Base-by-base conservation (phyloP, 441 rosid species). In the Populus tomentosa region DNA sequence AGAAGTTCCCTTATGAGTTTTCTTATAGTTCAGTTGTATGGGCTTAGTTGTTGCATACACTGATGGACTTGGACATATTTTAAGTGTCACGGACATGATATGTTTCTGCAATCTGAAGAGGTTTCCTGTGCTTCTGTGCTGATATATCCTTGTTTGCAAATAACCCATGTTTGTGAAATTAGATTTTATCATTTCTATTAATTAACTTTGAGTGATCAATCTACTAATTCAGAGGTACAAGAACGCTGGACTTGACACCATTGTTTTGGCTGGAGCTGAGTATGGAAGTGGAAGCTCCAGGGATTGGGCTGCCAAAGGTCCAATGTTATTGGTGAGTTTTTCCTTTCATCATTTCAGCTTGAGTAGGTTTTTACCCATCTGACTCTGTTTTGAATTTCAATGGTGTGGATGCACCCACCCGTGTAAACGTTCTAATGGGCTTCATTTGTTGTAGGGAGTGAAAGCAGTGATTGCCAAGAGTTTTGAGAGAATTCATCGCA, bases 291-390 rank as follows among this genome's bases (percentile, higher is more conserved):
- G 99, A 82, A 93, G 97, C 87, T 95, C 98, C 9, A 86, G 97
- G 75, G 99, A 93, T 85, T 92, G 99, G 99, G 99, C 99, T 75
- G 98, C 99, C 53, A 95, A 95, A 87, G 98, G 98, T 76, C 97
- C 98, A 16, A 89, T 89, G 97, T 79, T 95, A 67, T 82, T 88
- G 91, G 96, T 92, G 42, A 76, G 86, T 53, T 6, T 6, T 53
- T 53, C 8, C 61, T 16, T 53, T 18, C 61, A 18, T 53, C 61
- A 53, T 53, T 53, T 53, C 21, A 53, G 61, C 61, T 53, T 53
- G 9, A 6, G 21, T 53, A 53, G 61, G 61, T 18, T 53, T 0
- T 18, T 53, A 53, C 61, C 61, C 61, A 53, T 18, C 21, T 18
- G 21, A 53, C 21, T 6, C n/a, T 53, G 61, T 53, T 53, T 53